A percentile compares a stretch with the other conserved stretches of the same genome.
phyloP scores from a whole-genome alignment of 306 rosid genomes.

The Castanea crenata region DNA sequence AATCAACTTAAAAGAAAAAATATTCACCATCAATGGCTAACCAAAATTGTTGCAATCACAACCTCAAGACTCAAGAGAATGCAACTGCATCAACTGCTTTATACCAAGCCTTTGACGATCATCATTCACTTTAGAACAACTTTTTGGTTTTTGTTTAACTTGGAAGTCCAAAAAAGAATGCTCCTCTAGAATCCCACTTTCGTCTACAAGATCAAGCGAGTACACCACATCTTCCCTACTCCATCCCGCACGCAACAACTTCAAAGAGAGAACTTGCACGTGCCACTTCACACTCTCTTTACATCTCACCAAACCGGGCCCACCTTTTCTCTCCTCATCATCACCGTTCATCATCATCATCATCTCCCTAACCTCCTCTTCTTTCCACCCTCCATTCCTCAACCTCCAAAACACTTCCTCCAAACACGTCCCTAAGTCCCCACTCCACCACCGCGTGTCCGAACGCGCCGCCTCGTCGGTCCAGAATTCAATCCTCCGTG shows the following conservation, averaged over 20 bases:
- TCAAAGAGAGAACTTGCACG: slow-evolving; percentile 35
- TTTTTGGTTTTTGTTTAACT: not conserved
- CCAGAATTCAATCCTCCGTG: slow-evolving; percentile 59
- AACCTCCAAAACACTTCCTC: slow-evolving; percentile 50
- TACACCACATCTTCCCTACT: slow-evolving; percentile 66
- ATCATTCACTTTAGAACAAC: not conserved
- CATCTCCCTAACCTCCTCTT: slow-evolving; percentile 82
- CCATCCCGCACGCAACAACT: slow-evolving; percentile 87
- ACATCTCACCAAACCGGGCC: not conserved
- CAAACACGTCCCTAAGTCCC: slow-evolving; percentile 41
- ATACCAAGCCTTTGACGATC: not conserved
- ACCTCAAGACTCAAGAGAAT: not conserved
- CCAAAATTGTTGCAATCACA: not conserved
- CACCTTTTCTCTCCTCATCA: not conserved
- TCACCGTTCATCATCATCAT: slow-evolving; percentile 53
- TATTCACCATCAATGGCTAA: not conserved
- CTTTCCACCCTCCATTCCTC: slow-evolving; percentile 84
- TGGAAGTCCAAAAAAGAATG: not conserved
- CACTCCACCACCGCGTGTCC: slow-evolving; percentile 36
- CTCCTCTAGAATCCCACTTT: slow-evolving; percentile 13
- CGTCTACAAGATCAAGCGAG: slow-evolving; percentile 49
- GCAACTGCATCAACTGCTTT: not conserved
- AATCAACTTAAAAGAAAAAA: not conserved
- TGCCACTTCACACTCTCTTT: slow-evolving; percentile 35
- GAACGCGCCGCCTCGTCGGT: slow-evolving; percentile 48